A percentile compares a stretch with the other conserved stretches of the same genome.
phyloP scores from a whole-genome alignment of 1,139 yeast species.

The Barnettozyma hawaiiensis region DNA sequence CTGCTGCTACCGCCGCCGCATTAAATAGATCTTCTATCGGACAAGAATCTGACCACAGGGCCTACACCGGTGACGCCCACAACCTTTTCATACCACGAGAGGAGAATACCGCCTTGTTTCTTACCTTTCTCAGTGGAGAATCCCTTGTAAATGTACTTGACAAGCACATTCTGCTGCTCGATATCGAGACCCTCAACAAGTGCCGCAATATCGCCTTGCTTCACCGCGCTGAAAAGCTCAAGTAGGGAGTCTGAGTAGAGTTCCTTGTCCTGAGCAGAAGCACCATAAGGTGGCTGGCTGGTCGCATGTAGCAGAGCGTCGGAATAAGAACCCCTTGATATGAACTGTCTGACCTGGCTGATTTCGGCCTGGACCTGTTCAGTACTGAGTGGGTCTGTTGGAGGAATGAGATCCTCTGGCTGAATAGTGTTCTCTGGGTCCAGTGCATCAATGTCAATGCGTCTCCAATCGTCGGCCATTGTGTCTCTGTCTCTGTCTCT shows the following conservation, averaged over 20 bases:
- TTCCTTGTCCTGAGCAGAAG: constrained; percentile 44
- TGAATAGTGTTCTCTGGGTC: constrained; percentile 70
- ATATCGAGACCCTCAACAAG: constrained; percentile 53
- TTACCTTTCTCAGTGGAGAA: constrained; percentile 76
- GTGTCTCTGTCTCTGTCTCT: not conserved
- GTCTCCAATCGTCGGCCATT: constrained; percentile 47
- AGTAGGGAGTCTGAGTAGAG: constrained; percentile 54
- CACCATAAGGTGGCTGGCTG: constrained; percentile 78
- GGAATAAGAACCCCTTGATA: constrained; percentile 67
- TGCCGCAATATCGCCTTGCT: constrained; percentile 62
- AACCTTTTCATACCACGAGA: constrained; percentile 90
- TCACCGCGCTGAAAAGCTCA: constrained; percentile 69
- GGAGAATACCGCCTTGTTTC: constrained; percentile 78
- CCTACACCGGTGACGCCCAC: constrained; percentile 84
- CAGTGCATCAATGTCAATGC: constrained; percentile 86
- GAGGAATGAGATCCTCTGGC: constrained; percentile 57
- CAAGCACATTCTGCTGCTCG: constrained; percentile 70
- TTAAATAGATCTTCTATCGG: constrained; percentile 79
- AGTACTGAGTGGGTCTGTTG: constrained; percentile 34
- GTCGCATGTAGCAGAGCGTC: constrained; percentile 64
- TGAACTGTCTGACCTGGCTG: constrained; percentile 52
- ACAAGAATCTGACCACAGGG: constrained; percentile 77
- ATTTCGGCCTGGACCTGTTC: constrained; percentile 53
- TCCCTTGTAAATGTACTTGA: constrained; percentile 82
- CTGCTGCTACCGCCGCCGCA: too few species aligned